Conservation (phyloP, 2,329 filamentous ascomycete species). For the Ceratocystis harringtonii region DNA sequence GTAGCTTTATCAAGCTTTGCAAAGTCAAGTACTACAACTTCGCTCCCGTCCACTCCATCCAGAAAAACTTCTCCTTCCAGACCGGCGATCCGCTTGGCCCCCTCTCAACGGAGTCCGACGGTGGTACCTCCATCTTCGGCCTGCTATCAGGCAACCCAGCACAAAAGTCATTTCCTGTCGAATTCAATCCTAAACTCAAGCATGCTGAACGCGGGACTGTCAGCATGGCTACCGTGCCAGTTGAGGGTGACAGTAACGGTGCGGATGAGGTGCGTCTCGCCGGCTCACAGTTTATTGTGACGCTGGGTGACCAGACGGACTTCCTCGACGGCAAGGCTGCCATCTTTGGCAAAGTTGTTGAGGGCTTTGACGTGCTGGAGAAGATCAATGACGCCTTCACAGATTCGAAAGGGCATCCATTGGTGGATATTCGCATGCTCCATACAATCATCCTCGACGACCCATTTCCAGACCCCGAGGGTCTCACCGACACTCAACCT, state of each 20-base stretch:
- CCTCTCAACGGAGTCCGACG: conserved; percentile 69
- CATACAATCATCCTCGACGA: conserved; percentile 89
- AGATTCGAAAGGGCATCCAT: conserved; percentile 68
- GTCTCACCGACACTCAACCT: conserved; percentile 49
- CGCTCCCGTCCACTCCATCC: conserved; percentile 76
- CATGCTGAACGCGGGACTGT: conserved; percentile 82
- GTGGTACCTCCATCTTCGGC: conserved; percentile 87
- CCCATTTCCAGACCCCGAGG: conserved; percentile 69
- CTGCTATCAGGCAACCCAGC: conserved; percentile 50
- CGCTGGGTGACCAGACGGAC: conserved; percentile 75
- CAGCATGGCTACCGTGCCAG: conserved; percentile 87
- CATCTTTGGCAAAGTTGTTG: conserved; percentile 87
- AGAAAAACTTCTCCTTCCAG: conserved; percentile 92
- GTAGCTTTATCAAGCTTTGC: conserved; percentile 93
- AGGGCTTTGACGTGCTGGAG: conserved; percentile 86
- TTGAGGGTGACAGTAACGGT: conserved; percentile 57
- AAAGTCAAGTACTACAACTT: conserved; percentile 99
- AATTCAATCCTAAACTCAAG: conserved; percentile 74
- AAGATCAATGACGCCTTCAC: conserved; percentile 85
- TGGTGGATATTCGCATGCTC: conserved; percentile 88
- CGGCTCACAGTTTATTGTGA: conserved; percentile 87
- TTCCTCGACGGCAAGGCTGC: conserved; percentile 87
- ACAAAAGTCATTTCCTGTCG: conserved; percentile 65
- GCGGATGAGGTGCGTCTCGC: conserved; percentile 63
- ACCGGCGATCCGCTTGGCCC: conserved; percentile 89